Percentiles rank a stretch among this genome's conserved stretches.
phyloP scores from a whole-genome alignment of 306 rosid genomes.

The Arachis hypogaea region DNA sequence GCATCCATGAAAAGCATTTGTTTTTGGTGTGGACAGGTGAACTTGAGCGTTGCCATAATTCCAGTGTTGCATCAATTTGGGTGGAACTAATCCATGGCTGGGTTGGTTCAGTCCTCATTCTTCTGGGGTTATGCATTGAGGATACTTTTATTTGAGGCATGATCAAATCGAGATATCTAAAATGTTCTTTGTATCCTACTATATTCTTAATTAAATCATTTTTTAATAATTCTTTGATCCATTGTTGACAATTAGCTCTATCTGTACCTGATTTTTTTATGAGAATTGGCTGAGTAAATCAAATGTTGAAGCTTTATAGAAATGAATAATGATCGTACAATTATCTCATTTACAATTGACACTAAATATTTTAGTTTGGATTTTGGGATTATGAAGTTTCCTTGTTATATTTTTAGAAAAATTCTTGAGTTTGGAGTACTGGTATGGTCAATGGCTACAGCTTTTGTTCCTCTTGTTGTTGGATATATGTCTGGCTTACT shows the following conservation, averaged over 20 bases:
- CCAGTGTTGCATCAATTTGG: constrained; percentile 96
- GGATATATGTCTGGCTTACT: constrained; percentile 87
- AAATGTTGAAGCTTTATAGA: constrained; percentile 28
- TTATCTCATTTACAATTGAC: constrained; percentile 19
- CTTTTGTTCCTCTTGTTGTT: constrained; percentile 81
- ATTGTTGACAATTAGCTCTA: constrained; percentile 19
- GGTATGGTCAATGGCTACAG: constrained; percentile 88
- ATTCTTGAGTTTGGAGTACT: constrained; percentile 86
- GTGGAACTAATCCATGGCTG: constrained; percentile 90
- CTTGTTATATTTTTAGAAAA: constrained; percentile 56
- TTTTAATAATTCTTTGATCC: constrained; percentile 12
- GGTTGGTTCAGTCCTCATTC: constrained; percentile 98
- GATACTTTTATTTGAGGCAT: background rate
- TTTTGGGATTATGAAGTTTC: constrained; percentile 30
- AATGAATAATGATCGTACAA: background rate
- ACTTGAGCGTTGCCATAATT: constrained; percentile 91
- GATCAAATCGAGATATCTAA: constrained; percentile 24
- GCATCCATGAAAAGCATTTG: constrained; percentile 9
- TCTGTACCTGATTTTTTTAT: constrained; percentile 16
- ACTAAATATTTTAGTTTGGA: constrained; percentile 1
- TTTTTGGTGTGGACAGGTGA: constrained; percentile 63
- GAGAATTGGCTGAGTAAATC: constrained; percentile 1
- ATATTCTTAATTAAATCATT: constrained; percentile 16
- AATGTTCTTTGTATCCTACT: background rate
- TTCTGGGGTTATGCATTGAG: constrained; percentile 99